phyloP scores from a whole-genome alignment of 371 early-diverging fungal species.

The Cokeromyces recurvatus region DNA sequence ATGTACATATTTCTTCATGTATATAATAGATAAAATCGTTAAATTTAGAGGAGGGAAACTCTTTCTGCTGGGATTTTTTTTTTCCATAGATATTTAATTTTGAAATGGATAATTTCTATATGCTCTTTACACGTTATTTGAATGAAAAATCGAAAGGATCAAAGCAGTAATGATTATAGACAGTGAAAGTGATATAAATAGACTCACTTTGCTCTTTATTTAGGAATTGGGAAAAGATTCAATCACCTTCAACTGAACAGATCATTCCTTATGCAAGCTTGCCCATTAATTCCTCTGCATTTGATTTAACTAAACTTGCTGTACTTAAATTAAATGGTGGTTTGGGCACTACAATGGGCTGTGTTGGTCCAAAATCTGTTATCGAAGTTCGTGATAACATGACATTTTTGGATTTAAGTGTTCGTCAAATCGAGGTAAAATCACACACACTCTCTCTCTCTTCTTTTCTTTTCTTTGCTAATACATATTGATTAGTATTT shows the following conservation, averaged over 20 bases:
- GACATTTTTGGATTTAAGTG: constrained; percentile 98
- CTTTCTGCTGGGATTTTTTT: not conserved
- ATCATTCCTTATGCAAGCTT: constrained; percentile 77
- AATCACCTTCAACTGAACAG: constrained; percentile 84
- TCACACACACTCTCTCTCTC: not conserved
- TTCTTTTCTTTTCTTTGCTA: not conserved
- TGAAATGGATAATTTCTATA: constrained; percentile 93
- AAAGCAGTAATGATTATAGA: constrained; percentile 68
- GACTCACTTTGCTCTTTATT: not conserved
- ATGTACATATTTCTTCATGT: constrained; percentile 30
- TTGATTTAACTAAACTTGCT: constrained; percentile 88
- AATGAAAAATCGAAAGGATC: constrained; percentile 75
- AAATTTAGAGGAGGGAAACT: too few relatives aligned
- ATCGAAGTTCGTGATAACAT: constrained; percentile 98
- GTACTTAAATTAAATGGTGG: constrained; percentile 99
- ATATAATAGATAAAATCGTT: constrained; percentile 88
- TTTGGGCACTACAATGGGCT: constrained; percentile 99
- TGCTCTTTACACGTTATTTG: constrained; percentile 85
- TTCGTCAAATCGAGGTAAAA: constrained; percentile 96
- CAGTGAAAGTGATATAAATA: not conserved
- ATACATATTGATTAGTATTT: constrained; percentile 62
- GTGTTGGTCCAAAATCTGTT: constrained; percentile 99
- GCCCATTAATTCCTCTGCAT: constrained; percentile 40
- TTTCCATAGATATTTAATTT: too few relatives aligned
- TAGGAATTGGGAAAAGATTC: constrained; percentile 92